Conservation (phyloP, 768 basidiomycete genomes). For the Auricularia sp. region DNA sequence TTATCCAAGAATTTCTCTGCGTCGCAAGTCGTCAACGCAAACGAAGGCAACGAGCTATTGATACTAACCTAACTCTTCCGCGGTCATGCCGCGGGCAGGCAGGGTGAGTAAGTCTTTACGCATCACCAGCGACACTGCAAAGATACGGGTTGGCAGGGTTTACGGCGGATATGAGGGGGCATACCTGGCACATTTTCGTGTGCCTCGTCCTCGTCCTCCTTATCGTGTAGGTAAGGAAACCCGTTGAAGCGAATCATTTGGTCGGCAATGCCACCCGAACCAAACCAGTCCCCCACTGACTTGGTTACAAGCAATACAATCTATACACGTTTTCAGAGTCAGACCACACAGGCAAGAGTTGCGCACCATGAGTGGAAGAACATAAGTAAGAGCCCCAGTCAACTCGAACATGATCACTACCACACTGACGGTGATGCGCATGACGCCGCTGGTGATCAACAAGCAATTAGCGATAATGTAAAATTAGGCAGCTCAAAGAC, state of each 20-base stretch:
- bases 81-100: constrained; percentile 61
- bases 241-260: constrained; percentile 97
- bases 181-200: constrained; percentile 83
- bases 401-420: constrained; percentile 99
- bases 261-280: constrained; percentile 90
- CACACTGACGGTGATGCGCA: constrained; percentile 94
- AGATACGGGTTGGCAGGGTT: not conserved
- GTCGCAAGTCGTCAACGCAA: not conserved
- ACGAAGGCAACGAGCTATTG: no score
- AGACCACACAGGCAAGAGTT: not conserved
- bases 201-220: constrained; percentile 62
- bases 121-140: constrained; percentile 83
- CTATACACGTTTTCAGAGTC: constrained; percentile 32
- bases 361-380: constrained; percentile 91
- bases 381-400: constrained; percentile 94
- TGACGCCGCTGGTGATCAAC: constrained; percentile 61
- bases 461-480: not conserved
- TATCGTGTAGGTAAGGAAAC: constrained; percentile 84
- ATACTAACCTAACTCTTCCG: constrained; percentile 68
- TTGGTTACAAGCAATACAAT: constrained; percentile 95
- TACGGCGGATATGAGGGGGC: constrained; percentile 15
- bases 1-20: constrained; percentile 62
- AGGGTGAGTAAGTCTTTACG: constrained; percentile 66
- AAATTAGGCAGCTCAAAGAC: constrained; percentile 9
- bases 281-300: constrained; percentile 90